Evolutionary conservation across 805 yeast genomes (phyloP).

Genomic region (Sporopachydermia lactativora): DNA sequence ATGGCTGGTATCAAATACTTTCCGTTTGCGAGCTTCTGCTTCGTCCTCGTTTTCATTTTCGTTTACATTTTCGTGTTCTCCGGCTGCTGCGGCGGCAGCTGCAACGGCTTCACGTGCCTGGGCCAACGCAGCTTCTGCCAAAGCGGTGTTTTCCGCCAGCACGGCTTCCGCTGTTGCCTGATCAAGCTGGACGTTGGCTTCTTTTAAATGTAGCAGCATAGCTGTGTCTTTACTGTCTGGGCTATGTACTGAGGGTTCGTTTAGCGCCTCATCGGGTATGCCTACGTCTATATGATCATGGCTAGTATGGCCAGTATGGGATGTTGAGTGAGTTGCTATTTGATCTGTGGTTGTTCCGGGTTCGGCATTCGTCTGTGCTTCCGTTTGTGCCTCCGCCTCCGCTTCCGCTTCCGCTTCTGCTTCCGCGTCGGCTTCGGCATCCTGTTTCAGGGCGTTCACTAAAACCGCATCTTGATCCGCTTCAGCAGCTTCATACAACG

Average conservation of each 20-base stretch:
- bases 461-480: background rate
- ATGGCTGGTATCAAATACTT: slow-evolving; percentile 1
- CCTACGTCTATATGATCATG: too few relatives aligned
- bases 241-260: too few relatives aligned
- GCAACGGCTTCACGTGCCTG: background rate
- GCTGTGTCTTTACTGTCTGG: background rate
- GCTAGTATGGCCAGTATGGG: too few relatives aligned
- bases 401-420: background rate
- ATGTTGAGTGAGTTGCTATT: too few relatives aligned
- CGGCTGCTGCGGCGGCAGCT: background rate
- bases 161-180: background rate
- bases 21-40: background rate
- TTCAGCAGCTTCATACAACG: too few relatives aligned
- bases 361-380: too few relatives aligned
- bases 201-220: background rate
- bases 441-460: slow-evolving; percentile 3
- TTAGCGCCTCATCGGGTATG: too few relatives aligned
- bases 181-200: background rate
- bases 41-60: too few relatives aligned
- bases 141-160: slow-evolving; percentile 1
- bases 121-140: background rate
- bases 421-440: slow-evolving; percentile 2
- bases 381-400: too few relatives aligned
- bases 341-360: too few relatives aligned
- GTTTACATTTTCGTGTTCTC: background rate